Evolutionary conservation across 768 basidiomycete species (phyloP).

Genomic region (Mrakia frigida): DNA sequence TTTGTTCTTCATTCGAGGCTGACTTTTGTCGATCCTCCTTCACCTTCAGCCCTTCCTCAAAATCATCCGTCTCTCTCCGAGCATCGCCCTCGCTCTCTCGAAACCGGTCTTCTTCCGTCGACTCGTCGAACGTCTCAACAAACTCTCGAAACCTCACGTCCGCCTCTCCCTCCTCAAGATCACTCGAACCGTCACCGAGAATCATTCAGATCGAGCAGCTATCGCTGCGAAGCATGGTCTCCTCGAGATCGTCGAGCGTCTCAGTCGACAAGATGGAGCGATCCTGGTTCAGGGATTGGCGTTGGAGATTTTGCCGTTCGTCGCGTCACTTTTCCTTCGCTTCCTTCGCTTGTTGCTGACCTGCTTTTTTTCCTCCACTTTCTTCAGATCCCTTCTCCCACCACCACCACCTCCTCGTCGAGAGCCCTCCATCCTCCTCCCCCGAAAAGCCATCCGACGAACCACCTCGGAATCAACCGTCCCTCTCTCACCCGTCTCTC

Average conservation of each 20-base stretch:
- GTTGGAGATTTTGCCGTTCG: slow-evolving; percentile 40
- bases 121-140: slow-evolving; percentile 67
- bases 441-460: not conserved
- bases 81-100: slow-evolving; percentile 69
- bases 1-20: not conserved
- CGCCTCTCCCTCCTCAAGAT: slow-evolving; percentile 84
- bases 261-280: slow-evolving; percentile 81
- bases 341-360: not conserved
- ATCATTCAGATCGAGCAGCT: slow-evolving; percentile 75
- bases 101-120: slow-evolving; percentile 80
- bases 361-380: not conserved
- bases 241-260: slow-evolving; percentile 68
- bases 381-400: not conserved
- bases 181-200: slow-evolving; percentile 77
- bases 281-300: slow-evolving; percentile 73
- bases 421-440: not conserved
- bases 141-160: slow-evolving; percentile 75
- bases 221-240: slow-evolving; percentile 78
- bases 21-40: not conserved
- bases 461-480: slow-evolving; percentile 15
- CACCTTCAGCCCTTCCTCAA: slow-evolving; percentile 58
- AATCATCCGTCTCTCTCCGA: slow-evolving; percentile 72
- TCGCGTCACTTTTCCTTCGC: not conserved
- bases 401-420: not conserved
- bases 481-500: not conserved